These are phyloP conservation scores for Xylaria intraflava DNA, from an alignment of 495 filamentous ascomycete genomes.

Conservation along the genomic window DNA sequence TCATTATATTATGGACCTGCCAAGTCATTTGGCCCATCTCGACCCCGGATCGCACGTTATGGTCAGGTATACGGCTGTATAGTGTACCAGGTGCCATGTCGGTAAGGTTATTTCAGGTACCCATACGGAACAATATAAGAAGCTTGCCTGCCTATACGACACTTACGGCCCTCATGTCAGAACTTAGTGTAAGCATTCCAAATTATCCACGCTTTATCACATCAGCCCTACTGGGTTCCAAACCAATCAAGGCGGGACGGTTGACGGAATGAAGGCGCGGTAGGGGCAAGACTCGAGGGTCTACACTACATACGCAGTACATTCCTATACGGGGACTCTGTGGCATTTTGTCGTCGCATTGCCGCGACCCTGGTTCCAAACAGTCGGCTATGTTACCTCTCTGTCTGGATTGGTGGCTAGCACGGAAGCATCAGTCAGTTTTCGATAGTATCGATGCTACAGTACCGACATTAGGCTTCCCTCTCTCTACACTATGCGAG, in stretches of 20 bases:
- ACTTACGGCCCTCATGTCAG: not conserved
- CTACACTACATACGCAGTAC: too few relatives aligned
- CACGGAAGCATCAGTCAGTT: too few relatives aligned
- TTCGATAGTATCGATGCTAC: too few relatives aligned
- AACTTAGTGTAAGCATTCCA: constrained; percentile 8
- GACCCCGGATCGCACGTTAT: not conserved
- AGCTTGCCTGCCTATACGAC: not conserved
- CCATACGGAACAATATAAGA: not conserved
- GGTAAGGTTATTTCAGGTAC: not conserved
- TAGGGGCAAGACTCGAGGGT: not conserved
- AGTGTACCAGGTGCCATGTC: not conserved
- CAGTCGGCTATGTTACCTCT: too few relatives aligned
- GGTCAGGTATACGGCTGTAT: too few relatives aligned
- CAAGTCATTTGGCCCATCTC: not conserved
- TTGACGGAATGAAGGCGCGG: not conserved
- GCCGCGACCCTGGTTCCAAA: too few relatives aligned
- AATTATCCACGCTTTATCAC: not conserved
- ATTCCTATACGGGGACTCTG: too few relatives aligned
- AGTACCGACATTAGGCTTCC: too few relatives aligned
- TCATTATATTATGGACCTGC: not conserved
- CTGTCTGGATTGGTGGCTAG: too few relatives aligned
- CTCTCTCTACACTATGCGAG: too few relatives aligned
- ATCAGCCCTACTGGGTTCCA: constrained; percentile 1
- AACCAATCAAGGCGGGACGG: not conserved
- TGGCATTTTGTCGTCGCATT: too few relatives aligned